Evolutionary conservation across 2,329 filamentous ascomycete genomes (phyloP), one percentile per base, ranked within the genome.

Genomic region (Penicillium sp.): DNA sequence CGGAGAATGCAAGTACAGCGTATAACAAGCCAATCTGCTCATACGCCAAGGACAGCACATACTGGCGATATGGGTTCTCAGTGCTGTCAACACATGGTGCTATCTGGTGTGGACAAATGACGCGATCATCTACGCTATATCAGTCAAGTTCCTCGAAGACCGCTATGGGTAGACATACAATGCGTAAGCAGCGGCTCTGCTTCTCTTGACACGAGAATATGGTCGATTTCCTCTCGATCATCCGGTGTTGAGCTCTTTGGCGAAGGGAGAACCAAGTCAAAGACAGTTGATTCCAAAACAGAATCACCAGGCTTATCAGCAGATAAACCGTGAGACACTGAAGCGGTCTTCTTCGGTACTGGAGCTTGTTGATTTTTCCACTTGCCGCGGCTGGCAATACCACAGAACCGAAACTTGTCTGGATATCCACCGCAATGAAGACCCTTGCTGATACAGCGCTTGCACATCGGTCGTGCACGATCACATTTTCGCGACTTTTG

Each of bases 401-500:
- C 56, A 28, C 55, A 56, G 14, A 60, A 60, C 2, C 54, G 47
- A 37, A 57, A 60, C n/a, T 56, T 57, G 5, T 60, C 57, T 2
- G 57, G 57, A 32, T 60, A 60, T 10, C 56, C 57, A 23, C 45
- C 52, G 35, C 58, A 61, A 30, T 55, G 37, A 11, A 60, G 41
- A 22, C 58, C 58, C 32, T 58, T 61, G 8, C 47, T 50, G 11
- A 56, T 44, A 28, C 58, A 61, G 15, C 57, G 49, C 35, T 53
- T 50, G 28, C 58, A 61, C 11, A 42, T 45, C 3, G 57, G 58
- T n/a, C 55, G 50, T 14, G 41, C 46, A 2, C 56, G 56, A 35
- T 61, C 57, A 33, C 58, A 61, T 44, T 50, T 51, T 12, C 57
- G 55, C 28, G 54, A 60, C 37, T 61, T 61, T 38, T 60, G 52